Base-by-base conservation (phyloP, 2,329 filamentous ascomycete genomes). In the Arthrobotrys sinensis region DNA sequence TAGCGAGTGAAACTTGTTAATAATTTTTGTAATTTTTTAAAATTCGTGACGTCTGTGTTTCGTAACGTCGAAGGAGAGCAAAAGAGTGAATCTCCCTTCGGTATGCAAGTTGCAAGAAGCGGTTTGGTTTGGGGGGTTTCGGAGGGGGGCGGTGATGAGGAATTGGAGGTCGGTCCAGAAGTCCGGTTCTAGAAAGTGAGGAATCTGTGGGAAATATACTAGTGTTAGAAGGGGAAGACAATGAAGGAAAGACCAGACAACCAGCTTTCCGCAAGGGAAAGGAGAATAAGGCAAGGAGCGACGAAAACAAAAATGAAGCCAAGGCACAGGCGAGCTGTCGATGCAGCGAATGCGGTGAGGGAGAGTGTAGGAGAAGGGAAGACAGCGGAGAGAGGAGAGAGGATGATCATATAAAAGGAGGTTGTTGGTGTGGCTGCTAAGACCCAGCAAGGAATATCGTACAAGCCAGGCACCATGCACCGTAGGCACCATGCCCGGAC, bases 211-310 rank as follows among this genome's bases (percentile, higher is more conserved):
- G 65, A 64, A 60, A 57, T 52, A 65, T 63, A 62, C 57, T 77
- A 70, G 66, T 48, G 73, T 77, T 63, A 70, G 73, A 78, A 68
- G 62, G 38, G 60, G 62, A 63, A 78, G 52, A 50, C 53, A 72
- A 50, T 28, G 48, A 64, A 65, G 40, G 36, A 60, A 65, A 52
- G 57, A 70, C 52, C 34, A 67, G 63, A 50, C 48, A 48, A 78
- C 75, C 75, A 72, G 75, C 75, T 78, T 78, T 78, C 75, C 75
- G 75, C 75, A 68, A 68, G 75, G 75, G 75, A 78, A 78, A 78
- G 75, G 67, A 68, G 52, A 62, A 68, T 64, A 69, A 76, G 62
- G 72, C 64, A 76, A 71, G 64, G 73, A 77, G 64, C 62, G 65
- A 70, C 72, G 64, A 77, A 77, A 77, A 40, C 60, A 60, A 77